A percentile compares a stretch with the other conserved stretches of the same genome.
Evolutionary conservation across 805 yeast genomes (phyloP).

Genomic region (Tetrapisispora iriomotensis): DNA sequence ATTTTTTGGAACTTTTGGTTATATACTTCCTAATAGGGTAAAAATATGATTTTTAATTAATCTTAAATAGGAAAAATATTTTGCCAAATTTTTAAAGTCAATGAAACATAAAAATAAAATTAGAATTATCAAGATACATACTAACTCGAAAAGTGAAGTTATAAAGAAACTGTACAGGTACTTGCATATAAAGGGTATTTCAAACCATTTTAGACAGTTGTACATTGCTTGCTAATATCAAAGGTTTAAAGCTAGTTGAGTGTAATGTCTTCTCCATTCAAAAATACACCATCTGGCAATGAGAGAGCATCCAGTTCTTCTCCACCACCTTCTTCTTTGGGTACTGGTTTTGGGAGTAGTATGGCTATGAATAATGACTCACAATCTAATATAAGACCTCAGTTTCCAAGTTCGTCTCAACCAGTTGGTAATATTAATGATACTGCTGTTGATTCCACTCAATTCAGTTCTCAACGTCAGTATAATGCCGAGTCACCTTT

Average conservation of each 20-base stretch:
- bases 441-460: conserved; percentile 9
- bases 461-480: conserved; percentile 19
- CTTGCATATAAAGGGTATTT: too few relatives aligned
- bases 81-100: neutral
- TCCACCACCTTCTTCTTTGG: conserved; percentile 26
- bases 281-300: conserved; percentile 12
- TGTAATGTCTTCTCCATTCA: conserved; percentile 21
- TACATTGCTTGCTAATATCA: too few relatives aligned
- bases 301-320: conserved; percentile 19
- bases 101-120: neutral
- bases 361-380: conserved; percentile 20
- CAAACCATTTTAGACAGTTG: too few relatives aligned
- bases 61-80: neutral
- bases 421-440: conserved; percentile 10
- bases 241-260: too few relatives aligned
- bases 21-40: neutral
- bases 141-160: neutral
- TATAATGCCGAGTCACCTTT: conserved; percentile 12
- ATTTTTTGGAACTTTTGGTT: neutral
- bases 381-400: conserved; percentile 18
- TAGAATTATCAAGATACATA: neutral
- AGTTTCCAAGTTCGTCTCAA: conserved; percentile 25
- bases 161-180: too few relatives aligned
- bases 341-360: conserved; percentile 24
- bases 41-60: neutral